These are phyloP conservation scores for Botrytis hyacinthi DNA, from an alignment of 2,329 filamentous ascomycete genomes.

Conservation along the genomic window DNA sequence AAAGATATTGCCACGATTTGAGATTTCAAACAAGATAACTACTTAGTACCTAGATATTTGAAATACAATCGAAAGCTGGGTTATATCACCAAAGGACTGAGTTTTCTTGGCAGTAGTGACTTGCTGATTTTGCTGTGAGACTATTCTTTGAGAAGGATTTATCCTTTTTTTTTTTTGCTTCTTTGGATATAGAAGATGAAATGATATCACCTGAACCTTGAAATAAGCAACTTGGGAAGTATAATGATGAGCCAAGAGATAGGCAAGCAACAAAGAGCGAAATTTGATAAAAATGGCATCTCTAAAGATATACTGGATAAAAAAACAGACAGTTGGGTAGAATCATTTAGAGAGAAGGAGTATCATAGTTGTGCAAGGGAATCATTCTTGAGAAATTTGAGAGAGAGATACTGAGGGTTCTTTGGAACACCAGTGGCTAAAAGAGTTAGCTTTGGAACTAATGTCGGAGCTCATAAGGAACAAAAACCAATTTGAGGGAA, in stretches of 20 bases:
- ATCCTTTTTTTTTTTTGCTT: neutral
- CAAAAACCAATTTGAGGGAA: neutral
- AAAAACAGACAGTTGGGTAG: neutral
- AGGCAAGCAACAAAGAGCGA: neutral
- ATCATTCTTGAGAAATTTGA: no score
- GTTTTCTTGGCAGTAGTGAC: neutral
- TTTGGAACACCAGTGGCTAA: no score
- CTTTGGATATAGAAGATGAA: neutral
- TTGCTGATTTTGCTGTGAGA: neutral
- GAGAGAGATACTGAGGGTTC: neutral
- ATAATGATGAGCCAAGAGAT: neutral
- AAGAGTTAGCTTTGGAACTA: no score
- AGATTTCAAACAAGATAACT: constrained; percentile 5
- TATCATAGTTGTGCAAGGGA: no score
- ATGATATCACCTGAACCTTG: neutral
- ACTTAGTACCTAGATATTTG: constrained; percentile 14
- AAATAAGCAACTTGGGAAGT: neutral
- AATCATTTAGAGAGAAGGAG: no score
- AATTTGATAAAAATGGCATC: neutral
- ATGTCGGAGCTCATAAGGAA: neutral
- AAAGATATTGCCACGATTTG: neutral
- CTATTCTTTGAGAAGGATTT: neutral
- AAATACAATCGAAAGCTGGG: neutral
- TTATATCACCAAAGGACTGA: neutral
- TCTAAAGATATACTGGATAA: neutral